A percentile compares a stretch with the other conserved stretches of the same genome.
These are phyloP conservation scores for Camelina neglecta DNA, from an alignment of 345 rosid genomes.

Conservation along the genomic window DNA sequence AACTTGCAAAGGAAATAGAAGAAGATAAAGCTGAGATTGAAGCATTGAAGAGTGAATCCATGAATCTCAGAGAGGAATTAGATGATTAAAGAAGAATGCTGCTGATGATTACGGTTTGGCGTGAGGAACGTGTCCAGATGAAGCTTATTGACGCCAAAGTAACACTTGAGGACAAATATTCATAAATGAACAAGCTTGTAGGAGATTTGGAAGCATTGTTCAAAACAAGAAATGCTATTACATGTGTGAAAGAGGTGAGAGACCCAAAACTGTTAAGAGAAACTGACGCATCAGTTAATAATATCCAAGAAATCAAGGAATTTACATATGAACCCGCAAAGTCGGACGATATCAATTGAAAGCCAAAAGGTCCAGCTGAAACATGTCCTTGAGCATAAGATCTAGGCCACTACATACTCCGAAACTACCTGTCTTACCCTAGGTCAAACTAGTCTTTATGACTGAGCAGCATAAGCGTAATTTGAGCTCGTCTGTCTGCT, in stretches of 20 bases:
- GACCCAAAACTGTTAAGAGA: slow-evolving; percentile 51
- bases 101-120: slow-evolving; percentile 98
- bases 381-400: slow-evolving; percentile 87
- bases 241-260: slow-evolving; percentile 43
- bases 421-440: not conserved
- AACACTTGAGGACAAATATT: slow-evolving; percentile 51
- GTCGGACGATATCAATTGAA: slow-evolving; percentile 69
- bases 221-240: slow-evolving; percentile 46
- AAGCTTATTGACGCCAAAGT: slow-evolving; percentile 85
- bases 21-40: slow-evolving; percentile 84
- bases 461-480: slow-evolving; percentile 9
- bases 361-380: slow-evolving; percentile 69
- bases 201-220: slow-evolving; percentile 63
- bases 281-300: slow-evolving; percentile 44
- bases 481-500: not conserved
- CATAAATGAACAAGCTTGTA: slow-evolving; percentile 60
- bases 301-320: slow-evolving; percentile 59
- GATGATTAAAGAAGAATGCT: slow-evolving; percentile 90
- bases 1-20: slow-evolving; percentile 81
- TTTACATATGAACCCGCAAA: slow-evolving; percentile 68
- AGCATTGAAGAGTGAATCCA: slow-evolving; percentile 62
- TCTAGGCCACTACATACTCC: slow-evolving; percentile 43
- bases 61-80: slow-evolving; percentile 69
- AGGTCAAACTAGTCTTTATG: slow-evolving; percentile 5
- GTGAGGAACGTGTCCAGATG: slow-evolving; percentile 95